These are phyloP conservation scores for Blattamonas nauphoetae DNA, from an alignment of 78 protist species.

Conservation along the genomic window DNA sequence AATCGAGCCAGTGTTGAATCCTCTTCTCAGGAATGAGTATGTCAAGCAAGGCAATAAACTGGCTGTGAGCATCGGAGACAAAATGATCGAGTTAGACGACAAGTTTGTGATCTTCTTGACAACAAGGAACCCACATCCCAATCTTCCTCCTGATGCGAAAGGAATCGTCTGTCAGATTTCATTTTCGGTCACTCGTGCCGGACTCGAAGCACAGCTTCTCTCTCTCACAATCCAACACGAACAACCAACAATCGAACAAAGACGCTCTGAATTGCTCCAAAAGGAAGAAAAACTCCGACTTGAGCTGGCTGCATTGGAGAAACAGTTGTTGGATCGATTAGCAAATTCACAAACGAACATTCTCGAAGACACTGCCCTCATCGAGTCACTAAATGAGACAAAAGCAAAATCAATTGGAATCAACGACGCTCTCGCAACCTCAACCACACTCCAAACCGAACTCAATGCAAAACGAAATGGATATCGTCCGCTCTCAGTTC, in stretches of 20 bases:
- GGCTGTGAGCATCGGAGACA: conserved; percentile 68
- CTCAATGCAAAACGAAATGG: conserved; percentile 61
- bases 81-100: conserved; percentile 52
- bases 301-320: conserved; percentile 53
- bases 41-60: not conserved
- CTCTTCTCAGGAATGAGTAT: conserved; percentile 49
- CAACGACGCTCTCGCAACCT: conserved; percentile 32
- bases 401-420: conserved; percentile 38
- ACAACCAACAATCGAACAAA: conserved; percentile 55
- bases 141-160: conserved; percentile 55
- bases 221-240: conserved; percentile 54
- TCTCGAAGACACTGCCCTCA: conserved; percentile 64
- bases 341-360: conserved; percentile 46
- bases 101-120: conserved; percentile 52
- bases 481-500: conserved; percentile 46
- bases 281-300: conserved; percentile 58
- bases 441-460: conserved; percentile 17
- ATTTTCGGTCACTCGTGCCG: conserved; percentile 51
- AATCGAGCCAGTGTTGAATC: conserved; percentile 55
- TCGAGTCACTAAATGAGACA: conserved; percentile 52
- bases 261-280: conserved; percentile 39
- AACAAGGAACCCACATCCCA: conserved; percentile 43
- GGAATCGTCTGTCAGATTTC: conserved; percentile 32
- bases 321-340: conserved; percentile 44
- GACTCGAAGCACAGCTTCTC: conserved; percentile 47